Percentiles rank a stretch among this genome's conserved stretches.
These are phyloP conservation scores for Coemansia sp. DNA, from an alignment of 192 early-diverging fungal species.

Conservation along the genomic window DNA sequence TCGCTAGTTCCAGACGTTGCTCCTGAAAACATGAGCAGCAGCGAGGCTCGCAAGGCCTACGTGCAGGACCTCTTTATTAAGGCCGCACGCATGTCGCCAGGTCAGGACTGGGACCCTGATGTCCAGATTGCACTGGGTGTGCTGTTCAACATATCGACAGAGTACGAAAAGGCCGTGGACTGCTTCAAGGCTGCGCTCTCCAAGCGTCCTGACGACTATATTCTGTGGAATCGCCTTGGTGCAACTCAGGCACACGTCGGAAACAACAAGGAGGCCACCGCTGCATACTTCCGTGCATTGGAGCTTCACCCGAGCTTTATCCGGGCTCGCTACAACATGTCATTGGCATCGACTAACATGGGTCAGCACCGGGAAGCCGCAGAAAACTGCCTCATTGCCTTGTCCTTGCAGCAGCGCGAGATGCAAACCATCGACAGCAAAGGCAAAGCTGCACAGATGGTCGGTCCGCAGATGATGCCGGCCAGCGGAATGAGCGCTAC, in stretches of 20 bases:
- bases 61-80: slow-evolving; percentile 75
- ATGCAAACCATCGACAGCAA: slow-evolving; percentile 35
- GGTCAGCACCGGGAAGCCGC: slow-evolving; percentile 85
- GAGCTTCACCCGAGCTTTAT: slow-evolving; percentile 94
- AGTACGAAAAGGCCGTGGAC: slow-evolving; percentile 95
- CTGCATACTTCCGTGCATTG: slow-evolving; percentile 91
- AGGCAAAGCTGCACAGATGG: slow-evolving; percentile 30
- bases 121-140: slow-evolving; percentile 94
- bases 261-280: slow-evolving; percentile 73
- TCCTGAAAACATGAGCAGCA: slow-evolving; percentile 32
- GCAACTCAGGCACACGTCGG: slow-evolving; percentile 91
- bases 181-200: slow-evolving; percentile 93
- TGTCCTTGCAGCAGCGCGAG: slow-evolving; percentile 76
- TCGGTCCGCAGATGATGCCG: slow-evolving; percentile 9
- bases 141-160: slow-evolving; percentile 87
- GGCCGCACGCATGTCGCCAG: slow-evolving; percentile 64
- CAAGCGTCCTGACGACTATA: slow-evolving; percentile 82
- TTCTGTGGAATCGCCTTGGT: slow-evolving; percentile 96
- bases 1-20: slow-evolving; percentile 37
- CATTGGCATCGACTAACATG: slow-evolving; percentile 87
- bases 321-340: slow-evolving; percentile 94
- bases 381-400: slow-evolving; percentile 85
- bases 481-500: slow-evolving; percentile 65
- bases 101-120: slow-evolving; percentile 71
- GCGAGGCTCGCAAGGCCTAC: slow-evolving; percentile 61